Evolutionary conservation across 345 rosid genomes (phyloP), one percentile per base, ranked within the genome.

Genomic region (Lepidium didymum): DNA sequence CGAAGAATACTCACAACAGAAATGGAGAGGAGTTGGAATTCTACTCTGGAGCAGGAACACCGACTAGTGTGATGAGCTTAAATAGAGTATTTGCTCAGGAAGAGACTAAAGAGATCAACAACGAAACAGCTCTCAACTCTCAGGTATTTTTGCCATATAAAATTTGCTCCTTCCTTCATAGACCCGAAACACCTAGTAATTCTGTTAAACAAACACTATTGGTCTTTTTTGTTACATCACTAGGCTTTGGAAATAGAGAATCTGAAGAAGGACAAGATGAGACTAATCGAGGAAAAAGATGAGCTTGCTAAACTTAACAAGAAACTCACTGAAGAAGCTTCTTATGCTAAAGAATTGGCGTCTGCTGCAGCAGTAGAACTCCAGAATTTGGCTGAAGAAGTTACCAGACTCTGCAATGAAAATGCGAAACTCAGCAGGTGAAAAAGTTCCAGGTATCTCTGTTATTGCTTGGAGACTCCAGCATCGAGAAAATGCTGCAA

Each of bases 331-430:
- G 98, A 91, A 82, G 98, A 95, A 81, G 92, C 96, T 69, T 84
- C 92, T 68, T 89, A 91, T 76, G 98, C 98, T 0, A 91, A 91
- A 77, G 97, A 95, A 80, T 78, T 95, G 76, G 99, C 99, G 0
- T 91, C 99, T 67, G 99, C 99, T 43, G 99, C 99, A 21, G 99
- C 99, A 14, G 94, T 91, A 70, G 99, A 95, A 77, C 83, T 95
- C 56, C 91, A 95, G 78, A 95, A 89, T 65, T 83, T 95, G 79
- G 99, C 98, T 41, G 81, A 79, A 67, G 96, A 95, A 83, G 98
- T 95, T 55, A 91, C 99, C 45, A 89, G 85, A 67, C 84, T 95
- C 58, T 85, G 97, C 12, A 56, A 86, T 64, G 94, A 87, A 74
- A 91, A 89, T 46, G 86, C 86, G 23, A 91, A 91, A 73, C 79